A percentile compares a stretch with the other conserved stretches of the same genome.
phyloP scores from a whole-genome alignment of 192 early-diverging fungal species.

The Gonapodya sp. region DNA sequence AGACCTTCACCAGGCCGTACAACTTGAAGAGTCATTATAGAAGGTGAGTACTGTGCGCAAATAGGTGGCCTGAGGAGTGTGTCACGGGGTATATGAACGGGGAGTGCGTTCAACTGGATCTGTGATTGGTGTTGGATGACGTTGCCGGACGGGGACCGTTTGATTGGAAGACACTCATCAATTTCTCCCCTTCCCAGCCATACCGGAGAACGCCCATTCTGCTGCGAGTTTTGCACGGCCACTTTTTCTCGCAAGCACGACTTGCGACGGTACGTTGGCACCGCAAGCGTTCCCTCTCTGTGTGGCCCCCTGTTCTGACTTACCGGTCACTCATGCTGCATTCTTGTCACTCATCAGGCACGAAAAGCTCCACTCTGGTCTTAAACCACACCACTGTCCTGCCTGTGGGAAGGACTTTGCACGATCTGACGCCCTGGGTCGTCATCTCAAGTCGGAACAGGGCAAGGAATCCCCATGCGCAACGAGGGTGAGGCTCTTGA shows the following conservation, averaged over 20 bases:
- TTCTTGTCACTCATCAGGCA: slow-evolving; percentile 35
- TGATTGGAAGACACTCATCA: no score
- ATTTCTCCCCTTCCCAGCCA: neutral
- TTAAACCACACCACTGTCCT: slow-evolving; percentile 66
- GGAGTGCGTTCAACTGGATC: no score
- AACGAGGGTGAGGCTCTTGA: neutral
- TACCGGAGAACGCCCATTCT: slow-evolving; percentile 1
- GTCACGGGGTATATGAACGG: neutral
- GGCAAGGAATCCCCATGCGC: slow-evolving; percentile 11
- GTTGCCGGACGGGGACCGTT: no score
- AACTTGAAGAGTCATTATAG: slow-evolving; percentile 53
- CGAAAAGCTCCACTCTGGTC: slow-evolving; percentile 61
- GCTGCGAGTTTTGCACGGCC: slow-evolving; percentile 39
- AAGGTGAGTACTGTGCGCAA: neutral
- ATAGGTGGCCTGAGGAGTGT: neutral
- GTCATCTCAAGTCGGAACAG: slow-evolving; percentile 31
- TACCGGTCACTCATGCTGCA: no score
- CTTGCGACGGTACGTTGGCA: slow-evolving; percentile 35
- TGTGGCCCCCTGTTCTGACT: neutral
- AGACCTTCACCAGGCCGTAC: slow-evolving; percentile 51
- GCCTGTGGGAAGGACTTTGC: slow-evolving; percentile 66
- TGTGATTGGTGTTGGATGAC: no score
- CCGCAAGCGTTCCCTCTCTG: neutral
- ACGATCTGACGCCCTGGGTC: slow-evolving; percentile 60
- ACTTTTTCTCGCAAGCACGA: slow-evolving; percentile 69